Evolutionary conservation across 352 stramenopile genomes (phyloP), one percentile per base, ranked within the genome.

Genomic region (Thraustochytrium striatum): DNA sequence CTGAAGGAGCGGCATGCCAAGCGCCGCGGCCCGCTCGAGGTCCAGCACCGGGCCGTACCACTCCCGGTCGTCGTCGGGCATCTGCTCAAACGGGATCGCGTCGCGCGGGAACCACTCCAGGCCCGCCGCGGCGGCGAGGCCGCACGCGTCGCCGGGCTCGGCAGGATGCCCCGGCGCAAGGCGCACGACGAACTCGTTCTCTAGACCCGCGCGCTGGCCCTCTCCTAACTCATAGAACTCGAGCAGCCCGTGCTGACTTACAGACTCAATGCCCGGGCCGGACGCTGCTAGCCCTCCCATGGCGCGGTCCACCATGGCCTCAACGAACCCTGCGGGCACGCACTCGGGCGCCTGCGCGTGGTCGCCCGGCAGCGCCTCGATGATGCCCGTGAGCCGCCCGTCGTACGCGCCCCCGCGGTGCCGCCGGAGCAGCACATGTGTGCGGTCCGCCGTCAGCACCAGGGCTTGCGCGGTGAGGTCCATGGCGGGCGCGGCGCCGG

Each of bases 101-200:
- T 30, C 16, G 32, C 39, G 44, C 52, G 65, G 41, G 30, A 30
- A 75, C 65, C 65, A 75, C 16, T 61, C 41, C 11, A 72, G 39
- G 1, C 44, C 44, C 25, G 44, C 32, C 11, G 44, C 19, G 8
- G 25, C 5, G 19, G 5, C 19, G 25, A 5, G 39, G 3, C 11
- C 0, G 1, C n/a, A 13, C 8, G 43, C 16, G 19, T 36, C 25
- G 43, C 52, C 39, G 7, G 65, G 30, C 11, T 30, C 39, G 5
- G 30, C n/a, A n/a, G n/a, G n/a, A n/a, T n/a, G n/a, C n/a, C n/a
- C n/a, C n/a, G n/a, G n/a, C n/a, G n/a, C n/a, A n/a, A n/a, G n/a
- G n/a, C n/a, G n/a, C n/a, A n/a, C 43, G 11, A 75, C 3, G 35
- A 75, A 75, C 65, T 75, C 44, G 30, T 35, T 38, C 47, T 75